A percentile compares a stretch with the other conserved stretches of the same genome.
Conservation (phyloP, 2,329 filamentous ascomycete genomes). For the Pseudogymnoascus sp. region DNA sequence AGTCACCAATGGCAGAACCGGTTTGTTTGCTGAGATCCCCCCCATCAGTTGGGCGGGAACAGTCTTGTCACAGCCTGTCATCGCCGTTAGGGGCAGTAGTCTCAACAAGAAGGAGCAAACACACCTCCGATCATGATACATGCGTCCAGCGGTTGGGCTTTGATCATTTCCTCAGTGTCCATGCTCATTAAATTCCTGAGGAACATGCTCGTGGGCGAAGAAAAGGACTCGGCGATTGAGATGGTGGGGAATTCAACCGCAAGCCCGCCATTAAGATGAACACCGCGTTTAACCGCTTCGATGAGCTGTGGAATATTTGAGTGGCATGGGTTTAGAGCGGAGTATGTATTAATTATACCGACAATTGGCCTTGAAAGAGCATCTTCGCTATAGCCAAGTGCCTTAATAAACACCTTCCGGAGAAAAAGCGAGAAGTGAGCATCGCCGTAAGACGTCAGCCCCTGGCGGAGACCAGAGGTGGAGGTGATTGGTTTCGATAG, state of each 20-base stretch:
- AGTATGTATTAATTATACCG: conserved; percentile 69
- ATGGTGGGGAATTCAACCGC: conserved; percentile 70
- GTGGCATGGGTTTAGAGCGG: conserved; percentile 67
- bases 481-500: conserved; percentile 46
- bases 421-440: conserved; percentile 69
- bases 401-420: conserved; percentile 71
- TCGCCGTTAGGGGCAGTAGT: not conserved
- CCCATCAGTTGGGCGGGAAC: conserved; percentile 70
- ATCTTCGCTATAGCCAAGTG: conserved; percentile 65
- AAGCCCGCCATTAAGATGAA: conserved; percentile 59
- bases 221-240: conserved; percentile 62
- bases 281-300: conserved; percentile 61
- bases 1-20: conserved; percentile 59
- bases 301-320: conserved; percentile 65
- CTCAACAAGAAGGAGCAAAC: conserved; percentile 15
- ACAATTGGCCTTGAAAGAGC: conserved; percentile 63
- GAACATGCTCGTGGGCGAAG: conserved; percentile 67
- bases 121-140: conserved; percentile 59
- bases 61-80: conserved; percentile 65
- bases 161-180: conserved; percentile 74
- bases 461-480: conserved; percentile 51
- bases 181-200: conserved; percentile 69
- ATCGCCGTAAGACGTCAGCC: conserved; percentile 63
- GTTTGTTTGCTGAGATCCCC: conserved; percentile 66
- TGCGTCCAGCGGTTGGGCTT: conserved; percentile 62